phyloP scores from a whole-genome alignment of 768 basidiomycete species.

The Mycena rebaudengoi region DNA sequence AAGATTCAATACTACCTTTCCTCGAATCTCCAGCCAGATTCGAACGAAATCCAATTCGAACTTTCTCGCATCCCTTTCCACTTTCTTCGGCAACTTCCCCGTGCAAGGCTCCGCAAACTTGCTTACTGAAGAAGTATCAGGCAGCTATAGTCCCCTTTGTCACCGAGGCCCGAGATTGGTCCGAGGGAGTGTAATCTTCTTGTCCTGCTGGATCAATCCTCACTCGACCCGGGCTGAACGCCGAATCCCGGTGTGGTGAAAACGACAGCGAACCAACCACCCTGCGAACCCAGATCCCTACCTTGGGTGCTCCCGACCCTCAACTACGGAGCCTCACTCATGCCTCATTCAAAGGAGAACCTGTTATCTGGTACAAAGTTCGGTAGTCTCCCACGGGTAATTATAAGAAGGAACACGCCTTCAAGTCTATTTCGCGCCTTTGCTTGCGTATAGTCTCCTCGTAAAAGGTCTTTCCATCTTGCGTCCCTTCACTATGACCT shows the following conservation, averaged over 20 bases:
- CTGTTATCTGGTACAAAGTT: constrained; percentile 16
- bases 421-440: constrained; percentile 13
- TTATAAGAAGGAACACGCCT: constrained; percentile 39
- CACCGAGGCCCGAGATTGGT: constrained; percentile 19
- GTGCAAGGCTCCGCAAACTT: neutral
- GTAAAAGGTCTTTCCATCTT: constrained; percentile 13
- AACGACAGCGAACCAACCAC: constrained; percentile 15
- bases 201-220: constrained; percentile 6
- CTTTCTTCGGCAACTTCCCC: too few relatives aligned
- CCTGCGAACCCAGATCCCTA: constrained; percentile 16
- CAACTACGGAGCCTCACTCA: constrained; percentile 3
- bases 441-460: constrained; percentile 24
- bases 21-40: neutral
- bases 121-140: too few relatives aligned
- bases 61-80: too few relatives aligned
- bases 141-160: constrained; percentile 6
- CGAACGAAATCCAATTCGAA: neutral
- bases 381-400: constrained; percentile 18
- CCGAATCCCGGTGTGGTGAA: constrained; percentile 27
- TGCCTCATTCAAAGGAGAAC: constrained; percentile 15
- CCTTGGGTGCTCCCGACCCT: constrained; percentile 19
- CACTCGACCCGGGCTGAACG: neutral
- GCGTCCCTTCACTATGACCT: constrained; percentile 50
- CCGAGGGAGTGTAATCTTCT: constrained; percentile 13
- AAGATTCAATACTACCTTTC: too few relatives aligned